Evolutionary conservation across 352 stramenopile genomes (phyloP), one percentile per base, ranked within the genome.

Genomic region (Phytophthora tentaculata): DNA sequence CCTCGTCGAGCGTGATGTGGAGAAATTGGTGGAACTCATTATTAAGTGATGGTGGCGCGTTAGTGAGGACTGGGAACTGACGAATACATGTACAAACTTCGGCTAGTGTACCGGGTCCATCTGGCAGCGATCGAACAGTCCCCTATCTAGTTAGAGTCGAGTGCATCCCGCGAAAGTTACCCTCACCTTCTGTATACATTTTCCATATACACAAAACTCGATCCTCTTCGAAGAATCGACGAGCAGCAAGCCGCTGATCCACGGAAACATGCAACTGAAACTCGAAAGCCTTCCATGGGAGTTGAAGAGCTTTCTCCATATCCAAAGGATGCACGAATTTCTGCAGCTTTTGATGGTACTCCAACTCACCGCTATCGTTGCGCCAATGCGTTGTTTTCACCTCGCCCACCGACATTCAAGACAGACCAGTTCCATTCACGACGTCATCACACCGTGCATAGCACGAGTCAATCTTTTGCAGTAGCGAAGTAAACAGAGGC

Each of bases 151-250:
- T 43, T 43, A 13, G 35, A 43, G 6, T 43, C 2, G 35, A 43
- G 13, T 43, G 35, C 10, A 43, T 43, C 35, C 35, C 35, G 10
- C 13, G 35, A n/a, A 43, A 43, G 9, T 19, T 43, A 0, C 14
- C 35, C 35, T 43, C 61, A 14, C 61, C 61, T 53, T 61, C 45
- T 10, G 54, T 41, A 13, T 57, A 62, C 7, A 23, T 44, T 37
- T 63, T 56, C 44, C 52, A 69, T 7, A 52, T 45, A 12, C n/a
- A 22, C 8, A 58, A 22, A n/a, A 43, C 17, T 48, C 43, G 26
- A n/a, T 37, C 19, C 17, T 51, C 8, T 12, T 69, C 61, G 14
- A 57, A 5, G 26, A 69, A 63, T 5, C 61, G 52, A 37, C 53
- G 44, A 39, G 9, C 47, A 23, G 50, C 45, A 39, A 47, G 5